phyloP scores from a whole-genome alignment of 805 yeast species.

The Wickerhamomyces chaumierensis region DNA sequence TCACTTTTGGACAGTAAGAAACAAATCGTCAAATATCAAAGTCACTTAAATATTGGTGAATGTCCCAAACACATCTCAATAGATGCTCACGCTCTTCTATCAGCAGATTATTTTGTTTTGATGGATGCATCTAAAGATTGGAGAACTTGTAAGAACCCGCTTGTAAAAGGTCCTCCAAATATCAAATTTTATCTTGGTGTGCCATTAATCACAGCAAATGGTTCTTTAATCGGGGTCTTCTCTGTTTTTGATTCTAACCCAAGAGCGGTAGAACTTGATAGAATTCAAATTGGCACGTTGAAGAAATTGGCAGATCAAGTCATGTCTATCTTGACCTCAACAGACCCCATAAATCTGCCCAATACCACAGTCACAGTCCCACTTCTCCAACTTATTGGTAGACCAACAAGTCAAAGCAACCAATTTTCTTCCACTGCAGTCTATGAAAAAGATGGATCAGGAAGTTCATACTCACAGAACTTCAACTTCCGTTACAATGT shows the following conservation, averaged over 20 bases:
- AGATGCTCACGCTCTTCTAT: slow-evolving; percentile 60
- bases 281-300: slow-evolving; percentile 24
- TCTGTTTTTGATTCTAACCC: slow-evolving; percentile 44
- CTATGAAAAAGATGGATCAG: slow-evolving; percentile 56
- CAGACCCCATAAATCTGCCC: slow-evolving; percentile 11
- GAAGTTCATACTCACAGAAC: slow-evolving; percentile 45
- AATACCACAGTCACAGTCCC: slow-evolving; percentile 3
- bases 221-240: slow-evolving; percentile 42
- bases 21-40: slow-evolving; percentile 39
- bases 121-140: slow-evolving; percentile 58
- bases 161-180: slow-evolving; percentile 49
- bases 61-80: slow-evolving; percentile 46
- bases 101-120: slow-evolving; percentile 41
- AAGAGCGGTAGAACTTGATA: slow-evolving; percentile 23
- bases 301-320: slow-evolving; percentile 29
- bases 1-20: slow-evolving; percentile 32
- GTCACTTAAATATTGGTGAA: slow-evolving; percentile 34
- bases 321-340: slow-evolving; percentile 28
- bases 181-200: slow-evolving; percentile 58
- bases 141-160: slow-evolving; percentile 53
- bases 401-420: slow-evolving; percentile 41
- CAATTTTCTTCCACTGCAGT: slow-evolving; percentile 24
- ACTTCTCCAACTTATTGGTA: slow-evolving; percentile 29
- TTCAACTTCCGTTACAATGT: slow-evolving; percentile 32
- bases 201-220: slow-evolving; percentile 30